A percentile compares a stretch with the other conserved stretches of the same genome.
phyloP scores from a whole-genome alignment of 2,329 filamentous ascomycete genomes.

The Scopulariopsis brevicaulis region DNA sequence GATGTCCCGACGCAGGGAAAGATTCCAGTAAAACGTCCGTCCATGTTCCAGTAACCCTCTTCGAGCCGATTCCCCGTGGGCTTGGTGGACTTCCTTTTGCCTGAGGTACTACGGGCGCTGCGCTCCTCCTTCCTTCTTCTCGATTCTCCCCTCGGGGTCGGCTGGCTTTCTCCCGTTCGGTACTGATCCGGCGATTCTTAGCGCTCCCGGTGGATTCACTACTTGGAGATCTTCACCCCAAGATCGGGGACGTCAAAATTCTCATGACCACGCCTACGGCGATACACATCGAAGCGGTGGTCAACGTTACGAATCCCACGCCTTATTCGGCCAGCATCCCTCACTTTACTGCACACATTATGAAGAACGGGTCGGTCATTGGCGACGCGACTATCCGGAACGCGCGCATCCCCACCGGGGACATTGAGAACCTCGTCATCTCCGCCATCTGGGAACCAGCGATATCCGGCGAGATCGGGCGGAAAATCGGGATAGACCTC shows the following conservation, averaged over 20 bases:
- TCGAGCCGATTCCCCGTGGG: neutral
- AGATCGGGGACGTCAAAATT: slow-evolving; percentile 61
- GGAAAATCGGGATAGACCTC: slow-evolving; percentile 55
- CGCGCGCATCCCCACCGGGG: slow-evolving; percentile 52
- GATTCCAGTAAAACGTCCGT: slow-evolving; percentile 91
- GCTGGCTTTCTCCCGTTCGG: neutral
- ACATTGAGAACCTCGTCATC: slow-evolving; percentile 59
- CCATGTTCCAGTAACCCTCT: slow-evolving; percentile 28
- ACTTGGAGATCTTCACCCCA: slow-evolving; percentile 37
- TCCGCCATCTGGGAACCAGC: slow-evolving; percentile 65
- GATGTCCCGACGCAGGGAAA: slow-evolving; percentile 77
- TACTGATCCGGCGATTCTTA: slow-evolving; percentile 18
- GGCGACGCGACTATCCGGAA: slow-evolving; percentile 62
- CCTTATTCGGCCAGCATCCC: slow-evolving; percentile 76
- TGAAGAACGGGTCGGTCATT: slow-evolving; percentile 61
- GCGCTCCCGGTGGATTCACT: slow-evolving; percentile 43
- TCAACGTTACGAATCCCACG: slow-evolving; percentile 87
- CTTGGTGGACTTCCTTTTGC: neutral
- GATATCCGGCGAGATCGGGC: slow-evolving; percentile 46
- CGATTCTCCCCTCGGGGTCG: slow-evolving; percentile 2
- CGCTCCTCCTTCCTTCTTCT: slow-evolving; percentile 1
- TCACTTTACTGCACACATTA: slow-evolving; percentile 63
- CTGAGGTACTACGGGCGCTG: slow-evolving; percentile 2
- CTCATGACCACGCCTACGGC: slow-evolving; percentile 60
- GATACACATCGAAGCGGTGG: slow-evolving; percentile 55